phyloP scores from a whole-genome alignment of 78 protist species.

The Dictyostelium intermedium region DNA sequence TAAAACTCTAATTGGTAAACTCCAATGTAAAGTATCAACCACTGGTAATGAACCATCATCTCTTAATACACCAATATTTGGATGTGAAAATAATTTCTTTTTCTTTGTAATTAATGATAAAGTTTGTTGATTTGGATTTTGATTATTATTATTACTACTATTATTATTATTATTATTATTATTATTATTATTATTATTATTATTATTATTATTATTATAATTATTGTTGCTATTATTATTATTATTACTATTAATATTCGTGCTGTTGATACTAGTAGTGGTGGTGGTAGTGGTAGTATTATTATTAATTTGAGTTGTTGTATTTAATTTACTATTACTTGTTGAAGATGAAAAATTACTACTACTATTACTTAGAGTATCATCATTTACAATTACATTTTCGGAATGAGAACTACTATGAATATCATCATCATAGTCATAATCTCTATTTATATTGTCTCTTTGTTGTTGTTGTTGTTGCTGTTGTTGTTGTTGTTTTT shows the following conservation, averaged over 20 bases:
- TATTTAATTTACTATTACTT: background rate
- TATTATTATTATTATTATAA: background rate
- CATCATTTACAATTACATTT: constrained; percentile 22
- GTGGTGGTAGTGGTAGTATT: background rate
- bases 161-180: too few species aligned
- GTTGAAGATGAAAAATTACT: constrained; percentile 28
- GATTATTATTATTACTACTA: background rate
- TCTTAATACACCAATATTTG: constrained; percentile 38
- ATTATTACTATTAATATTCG: background rate
- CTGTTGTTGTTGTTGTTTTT: background rate
- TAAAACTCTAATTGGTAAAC: constrained; percentile 71
- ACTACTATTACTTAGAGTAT: constrained; percentile 8
- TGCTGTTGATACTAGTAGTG: background rate
- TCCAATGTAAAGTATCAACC: constrained; percentile 76
- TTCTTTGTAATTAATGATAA: background rate
- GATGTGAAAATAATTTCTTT: background rate
- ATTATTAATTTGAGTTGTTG: background rate
- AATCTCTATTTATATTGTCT: background rate
- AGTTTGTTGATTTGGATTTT: background rate
- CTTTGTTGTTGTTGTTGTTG: background rate
- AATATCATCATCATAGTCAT: constrained; percentile 44
- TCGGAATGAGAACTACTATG: constrained; percentile 42
- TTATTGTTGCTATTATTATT: background rate
- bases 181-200: background rate
- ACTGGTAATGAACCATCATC: constrained; percentile 33